Conservation (phyloP, 139 green algal genomes). For the Chloropicon primus region DNA sequence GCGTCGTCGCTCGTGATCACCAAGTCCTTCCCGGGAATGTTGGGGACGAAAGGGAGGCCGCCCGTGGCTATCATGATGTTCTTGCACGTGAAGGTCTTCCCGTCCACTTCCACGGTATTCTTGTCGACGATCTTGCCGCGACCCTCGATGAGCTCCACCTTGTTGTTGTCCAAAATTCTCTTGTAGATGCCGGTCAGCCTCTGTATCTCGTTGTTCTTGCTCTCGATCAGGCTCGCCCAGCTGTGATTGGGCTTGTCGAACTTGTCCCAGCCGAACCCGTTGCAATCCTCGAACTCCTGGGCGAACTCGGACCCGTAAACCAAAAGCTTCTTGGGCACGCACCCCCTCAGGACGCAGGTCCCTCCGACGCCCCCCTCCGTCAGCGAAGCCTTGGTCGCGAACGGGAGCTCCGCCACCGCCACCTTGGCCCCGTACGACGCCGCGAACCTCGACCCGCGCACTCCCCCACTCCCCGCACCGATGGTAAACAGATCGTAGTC, state of each 20-base stretch:
- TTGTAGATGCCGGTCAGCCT: not conserved
- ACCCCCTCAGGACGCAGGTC: not conserved
- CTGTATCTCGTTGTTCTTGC: constrained; percentile 2
- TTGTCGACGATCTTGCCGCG: constrained; percentile 59
- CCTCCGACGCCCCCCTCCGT: not conserved
- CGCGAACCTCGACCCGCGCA: constrained; percentile 56
- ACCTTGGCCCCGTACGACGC: constrained; percentile 35
- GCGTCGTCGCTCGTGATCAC: constrained; percentile 2
- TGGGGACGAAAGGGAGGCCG: constrained; percentile 45
- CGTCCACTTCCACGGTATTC: constrained; percentile 72
- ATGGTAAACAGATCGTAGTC: constrained; percentile 90
- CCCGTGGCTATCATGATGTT: constrained; percentile 89
- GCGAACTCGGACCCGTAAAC: constrained; percentile 1
- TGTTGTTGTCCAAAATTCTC: constrained; percentile 37
- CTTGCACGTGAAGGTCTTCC: constrained; percentile 35
- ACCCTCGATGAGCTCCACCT: constrained; percentile 54
- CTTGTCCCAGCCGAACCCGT: not conserved
- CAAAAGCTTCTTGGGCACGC: constrained; percentile 5
- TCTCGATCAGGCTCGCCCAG: constrained; percentile 3
- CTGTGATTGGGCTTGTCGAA: not conserved
- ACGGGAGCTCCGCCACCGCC: not conserved
- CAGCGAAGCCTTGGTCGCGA: not conserved
- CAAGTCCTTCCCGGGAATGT: constrained; percentile 55
- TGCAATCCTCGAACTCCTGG: constrained; percentile 2
- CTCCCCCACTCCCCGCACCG: constrained; percentile 74